Conservation (phyloP, 805 yeast species). For the Isabelozyma rhagii region DNA sequence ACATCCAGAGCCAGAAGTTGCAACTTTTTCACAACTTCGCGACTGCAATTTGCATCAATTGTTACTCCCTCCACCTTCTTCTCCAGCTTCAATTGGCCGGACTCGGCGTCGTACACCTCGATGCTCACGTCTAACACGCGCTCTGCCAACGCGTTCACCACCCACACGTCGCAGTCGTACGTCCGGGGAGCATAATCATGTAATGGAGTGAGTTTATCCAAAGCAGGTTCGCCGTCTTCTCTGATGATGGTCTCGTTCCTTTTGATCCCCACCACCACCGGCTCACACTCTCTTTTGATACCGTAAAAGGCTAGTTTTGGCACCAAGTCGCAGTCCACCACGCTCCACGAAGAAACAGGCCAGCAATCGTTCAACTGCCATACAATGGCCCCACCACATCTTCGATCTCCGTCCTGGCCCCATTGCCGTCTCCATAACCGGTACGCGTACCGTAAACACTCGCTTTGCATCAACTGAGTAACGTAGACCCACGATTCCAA, state of each 20-base stretch:
- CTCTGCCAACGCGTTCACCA: slow-evolving; percentile 27
- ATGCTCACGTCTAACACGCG: slow-evolving; percentile 19
- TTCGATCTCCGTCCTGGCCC: slow-evolving; percentile 32
- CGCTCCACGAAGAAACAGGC: slow-evolving; percentile 53
- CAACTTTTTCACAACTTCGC: slow-evolving; percentile 20
- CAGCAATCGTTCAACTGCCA: slow-evolving; percentile 57
- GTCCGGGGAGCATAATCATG: slow-evolving; percentile 22
- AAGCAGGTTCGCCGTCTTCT: slow-evolving; percentile 4
- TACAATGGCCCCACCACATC: slow-evolving; percentile 45
- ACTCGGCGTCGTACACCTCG: slow-evolving; percentile 24
- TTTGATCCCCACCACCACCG: slow-evolving; percentile 31
- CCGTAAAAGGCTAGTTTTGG: slow-evolving; percentile 49
- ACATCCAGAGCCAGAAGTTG: slow-evolving; percentile 10
- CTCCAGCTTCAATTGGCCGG: slow-evolving; percentile 23
- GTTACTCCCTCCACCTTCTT: slow-evolving; percentile 7
- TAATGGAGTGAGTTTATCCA: slow-evolving; percentile 9
- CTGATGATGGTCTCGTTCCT: slow-evolving; percentile 13
- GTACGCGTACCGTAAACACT: slow-evolving; percentile 46
- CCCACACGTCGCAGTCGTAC: slow-evolving; percentile 39
- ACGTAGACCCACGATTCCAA: slow-evolving; percentile 45
- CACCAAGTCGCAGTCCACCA: slow-evolving; percentile 38
- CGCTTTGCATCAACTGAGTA: slow-evolving; percentile 53
- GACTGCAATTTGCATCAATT: slow-evolving; percentile 24
- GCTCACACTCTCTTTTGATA: slow-evolving; percentile 40
- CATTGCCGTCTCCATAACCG: slow-evolving; percentile 47